Conservation (phyloP, 2,329 filamentous ascomycete species). For the Mycosphaerella sp. region DNA sequence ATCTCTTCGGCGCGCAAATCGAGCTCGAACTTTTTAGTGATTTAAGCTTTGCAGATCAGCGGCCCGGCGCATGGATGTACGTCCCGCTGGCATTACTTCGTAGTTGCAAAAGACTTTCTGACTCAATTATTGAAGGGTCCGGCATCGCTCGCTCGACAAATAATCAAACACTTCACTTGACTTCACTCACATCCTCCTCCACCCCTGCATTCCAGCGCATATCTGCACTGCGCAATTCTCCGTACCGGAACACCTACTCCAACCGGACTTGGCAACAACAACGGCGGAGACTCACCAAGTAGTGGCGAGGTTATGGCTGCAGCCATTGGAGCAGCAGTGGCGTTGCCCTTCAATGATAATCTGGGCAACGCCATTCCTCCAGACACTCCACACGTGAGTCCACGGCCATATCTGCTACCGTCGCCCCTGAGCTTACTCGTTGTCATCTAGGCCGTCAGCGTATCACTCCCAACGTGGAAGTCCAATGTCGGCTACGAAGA, state of each 20-base stretch:
- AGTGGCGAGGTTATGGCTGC: not conserved
- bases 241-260: too few species aligned
- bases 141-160: too few species aligned
- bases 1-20: not conserved
- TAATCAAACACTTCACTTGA: too few species aligned
- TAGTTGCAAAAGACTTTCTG: too few species aligned
- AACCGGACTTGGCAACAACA: too few species aligned
- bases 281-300: too few species aligned
- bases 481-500: conserved; percentile 93
- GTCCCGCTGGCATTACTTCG: too few species aligned
- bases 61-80: too few species aligned
- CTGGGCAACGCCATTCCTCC: conserved; percentile 66
- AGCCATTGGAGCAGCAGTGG: conserved; percentile 17
- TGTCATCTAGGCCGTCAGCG: conserved; percentile 72
- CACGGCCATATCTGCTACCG: not conserved
- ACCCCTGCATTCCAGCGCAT: not conserved
- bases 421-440: conserved; percentile 7
- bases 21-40: conserved; percentile 9
- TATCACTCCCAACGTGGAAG: conserved; percentile 89
- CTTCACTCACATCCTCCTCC: too few species aligned
- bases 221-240: not conserved
- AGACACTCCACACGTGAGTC: conserved; percentile 68
- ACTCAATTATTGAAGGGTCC: too few species aligned
- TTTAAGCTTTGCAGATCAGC: too few species aligned
- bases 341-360: conserved; percentile 33